Conservation (phyloP, 495 filamentous ascomycete species). For the Penicillium antarcticum region DNA sequence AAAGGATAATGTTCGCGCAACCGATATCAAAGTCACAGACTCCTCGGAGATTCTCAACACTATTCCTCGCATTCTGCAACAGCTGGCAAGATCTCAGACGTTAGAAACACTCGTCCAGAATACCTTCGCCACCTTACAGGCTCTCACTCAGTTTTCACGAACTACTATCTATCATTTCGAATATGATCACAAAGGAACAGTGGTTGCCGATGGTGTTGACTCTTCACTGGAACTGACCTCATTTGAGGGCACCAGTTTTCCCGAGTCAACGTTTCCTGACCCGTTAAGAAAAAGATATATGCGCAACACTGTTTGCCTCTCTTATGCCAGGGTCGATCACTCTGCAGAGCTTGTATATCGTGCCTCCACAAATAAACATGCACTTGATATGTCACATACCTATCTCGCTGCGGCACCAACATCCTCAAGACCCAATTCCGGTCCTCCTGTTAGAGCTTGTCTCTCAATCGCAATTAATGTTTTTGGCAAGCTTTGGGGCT, state of each 20-base stretch:
- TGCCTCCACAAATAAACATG: slow-evolving; percentile 59
- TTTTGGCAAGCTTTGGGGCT: slow-evolving; percentile 80
- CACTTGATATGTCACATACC: slow-evolving; percentile 71
- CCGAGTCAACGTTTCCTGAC: slow-evolving; percentile 74
- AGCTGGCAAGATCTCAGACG: slow-evolving; percentile 64
- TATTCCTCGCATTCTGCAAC: slow-evolving; percentile 81
- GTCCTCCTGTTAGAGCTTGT: slow-evolving; percentile 74
- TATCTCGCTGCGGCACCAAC: slow-evolving; percentile 81
- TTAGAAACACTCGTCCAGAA: slow-evolving; percentile 42
- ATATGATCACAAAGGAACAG: slow-evolving; percentile 67
- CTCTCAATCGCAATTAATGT: slow-evolving; percentile 92
- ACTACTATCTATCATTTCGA: slow-evolving; percentile 92
- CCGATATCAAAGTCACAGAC: slow-evolving; percentile 43
- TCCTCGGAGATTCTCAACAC: slow-evolving; percentile 83
- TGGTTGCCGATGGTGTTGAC: slow-evolving; percentile 80
- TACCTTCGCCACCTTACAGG: slow-evolving; percentile 50
- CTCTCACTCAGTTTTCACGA: slow-evolving; percentile 77
- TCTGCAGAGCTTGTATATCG: slow-evolving; percentile 71
- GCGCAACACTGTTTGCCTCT: slow-evolving; percentile 39
- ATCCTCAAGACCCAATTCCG: slow-evolving; percentile 66
- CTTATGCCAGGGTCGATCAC: slow-evolving; percentile 10
- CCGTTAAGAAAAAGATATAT: slow-evolving; percentile 72
- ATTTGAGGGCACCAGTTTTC: slow-evolving; percentile 78
- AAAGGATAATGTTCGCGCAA: slow-evolving; percentile 29
- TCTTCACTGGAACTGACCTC: slow-evolving; percentile 65